Conservation (phyloP, 495 filamentous ascomycete genomes). For the Aspergillus biplanus region DNA sequence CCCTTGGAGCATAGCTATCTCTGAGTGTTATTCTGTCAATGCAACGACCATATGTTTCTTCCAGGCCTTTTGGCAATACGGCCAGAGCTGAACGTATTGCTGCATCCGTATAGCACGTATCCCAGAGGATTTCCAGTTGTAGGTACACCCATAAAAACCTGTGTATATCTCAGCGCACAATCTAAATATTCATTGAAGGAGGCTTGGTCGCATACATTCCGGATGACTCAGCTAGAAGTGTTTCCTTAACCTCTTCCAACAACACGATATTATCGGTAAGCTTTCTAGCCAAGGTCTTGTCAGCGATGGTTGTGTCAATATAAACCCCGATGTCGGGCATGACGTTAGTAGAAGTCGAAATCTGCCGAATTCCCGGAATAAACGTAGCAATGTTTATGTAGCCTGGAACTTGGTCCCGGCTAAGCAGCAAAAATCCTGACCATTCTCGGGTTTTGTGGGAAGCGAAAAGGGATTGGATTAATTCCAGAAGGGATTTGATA, state of each 20-base stretch:
- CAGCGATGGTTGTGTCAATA: constrained; percentile 26
- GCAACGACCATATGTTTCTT: constrained; percentile 31
- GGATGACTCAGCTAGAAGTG: constrained; percentile 21
- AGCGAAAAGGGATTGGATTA: constrained; percentile 13
- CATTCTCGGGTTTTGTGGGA: neutral
- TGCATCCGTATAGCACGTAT: constrained; percentile 29
- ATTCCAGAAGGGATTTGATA: constrained; percentile 8
- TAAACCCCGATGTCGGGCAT: constrained; percentile 29
- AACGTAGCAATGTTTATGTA: constrained; percentile 22
- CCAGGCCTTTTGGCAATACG: constrained; percentile 30
- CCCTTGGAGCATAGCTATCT: constrained; percentile 18
- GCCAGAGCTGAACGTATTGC: constrained; percentile 27
- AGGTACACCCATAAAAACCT: constrained; percentile 39
- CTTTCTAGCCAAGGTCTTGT: constrained; percentile 25
- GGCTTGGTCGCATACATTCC: too few relatives aligned
- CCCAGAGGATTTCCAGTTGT: constrained; percentile 37
- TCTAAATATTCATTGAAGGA: too few relatives aligned
- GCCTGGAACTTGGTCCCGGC: constrained; percentile 29
- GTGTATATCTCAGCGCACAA: neutral
- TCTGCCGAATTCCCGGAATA: constrained; percentile 25
- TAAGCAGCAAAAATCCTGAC: constrained; percentile 24
- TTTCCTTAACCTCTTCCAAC: constrained; percentile 20
- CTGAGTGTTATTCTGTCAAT: constrained; percentile 23
- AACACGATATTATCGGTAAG: constrained; percentile 26
- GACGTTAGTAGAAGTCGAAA: constrained; percentile 28